Conservation (phyloP, 2,329 filamentous ascomycete species). For the Scedosporium boydii region DNA sequence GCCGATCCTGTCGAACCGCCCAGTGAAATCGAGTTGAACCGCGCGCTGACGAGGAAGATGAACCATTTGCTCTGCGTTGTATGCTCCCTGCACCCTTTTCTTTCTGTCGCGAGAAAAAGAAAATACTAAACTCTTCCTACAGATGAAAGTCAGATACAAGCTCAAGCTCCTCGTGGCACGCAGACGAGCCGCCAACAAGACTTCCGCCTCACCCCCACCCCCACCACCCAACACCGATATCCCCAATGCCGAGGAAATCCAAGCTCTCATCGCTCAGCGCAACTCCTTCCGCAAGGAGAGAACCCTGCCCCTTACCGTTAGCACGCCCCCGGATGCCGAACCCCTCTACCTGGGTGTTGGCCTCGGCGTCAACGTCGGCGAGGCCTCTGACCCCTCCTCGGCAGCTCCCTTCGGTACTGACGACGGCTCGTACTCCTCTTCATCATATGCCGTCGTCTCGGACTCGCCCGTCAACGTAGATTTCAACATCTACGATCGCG, state of each 20-base stretch:
- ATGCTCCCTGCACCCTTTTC: conserved; percentile 18
- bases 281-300: conserved; percentile 24
- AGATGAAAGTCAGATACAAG: conserved; percentile 85
- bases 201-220: conserved; percentile 5
- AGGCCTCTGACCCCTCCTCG: conserved; percentile 28
- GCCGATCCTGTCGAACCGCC: conserved; percentile 70
- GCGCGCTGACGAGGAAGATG: conserved; percentile 86
- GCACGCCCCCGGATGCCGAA: neutral
- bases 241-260: conserved; percentile 32
- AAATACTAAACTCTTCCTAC: neutral
- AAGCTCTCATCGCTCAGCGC: conserved; percentile 37
- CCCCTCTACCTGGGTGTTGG: conserved; percentile 13
- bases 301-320: neutral
- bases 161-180: conserved; percentile 66
- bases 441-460: conserved; percentile 48
- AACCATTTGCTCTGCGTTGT: conserved; percentile 77
- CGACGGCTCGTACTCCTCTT: neutral
- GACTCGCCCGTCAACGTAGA: conserved; percentile 80
- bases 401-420: conserved; percentile 69
- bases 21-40: conserved; percentile 81
- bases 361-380: conserved; percentile 21
- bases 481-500: conserved; percentile 70
- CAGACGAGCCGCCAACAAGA: conserved; percentile 6
- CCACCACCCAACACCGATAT: neutral
- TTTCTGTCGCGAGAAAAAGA: neutral